Conservation (phyloP, 2,329 filamentous ascomycete species). For the Dactylellina haptotyla region DNA sequence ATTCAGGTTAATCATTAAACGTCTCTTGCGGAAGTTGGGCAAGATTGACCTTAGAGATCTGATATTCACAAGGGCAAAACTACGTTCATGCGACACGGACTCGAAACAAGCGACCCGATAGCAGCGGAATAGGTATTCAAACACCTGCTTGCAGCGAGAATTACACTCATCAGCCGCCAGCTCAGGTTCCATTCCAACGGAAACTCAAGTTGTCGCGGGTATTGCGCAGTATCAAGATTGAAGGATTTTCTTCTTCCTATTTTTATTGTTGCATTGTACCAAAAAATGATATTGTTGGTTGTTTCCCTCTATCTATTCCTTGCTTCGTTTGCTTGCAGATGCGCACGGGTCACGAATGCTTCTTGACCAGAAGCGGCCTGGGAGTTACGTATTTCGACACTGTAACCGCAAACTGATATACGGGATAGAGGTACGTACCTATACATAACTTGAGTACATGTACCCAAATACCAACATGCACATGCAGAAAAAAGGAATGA, state of each 20-base stretch:
- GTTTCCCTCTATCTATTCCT: conserved; percentile 2
- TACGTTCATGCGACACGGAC: conserved; percentile 24
- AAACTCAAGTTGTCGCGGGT: conserved; percentile 35
- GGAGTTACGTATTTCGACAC: conserved; percentile 55
- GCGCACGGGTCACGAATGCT: conserved; percentile 53
- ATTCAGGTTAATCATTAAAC: too few relatives aligned
- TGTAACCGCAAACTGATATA: conserved; percentile 48
- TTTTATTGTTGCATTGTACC: conserved; percentile 25
- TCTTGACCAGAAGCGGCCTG: conserved; percentile 54
- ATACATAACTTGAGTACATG: conserved; percentile 26
- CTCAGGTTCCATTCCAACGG: conserved; percentile 35
- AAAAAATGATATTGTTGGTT: conserved; percentile 8
- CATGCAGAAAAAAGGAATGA: conserved; percentile 30
- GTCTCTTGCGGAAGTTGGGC: neutral
- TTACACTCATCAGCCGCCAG: conserved; percentile 38
- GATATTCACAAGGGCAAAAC: conserved; percentile 6
- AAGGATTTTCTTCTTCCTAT: conserved; percentile 18
- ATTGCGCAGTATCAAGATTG: conserved; percentile 12
- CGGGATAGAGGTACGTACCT: conserved; percentile 49
- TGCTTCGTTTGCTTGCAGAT: conserved; percentile 43
- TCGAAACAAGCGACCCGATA: conserved; percentile 51
- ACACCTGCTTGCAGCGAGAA: conserved; percentile 37
- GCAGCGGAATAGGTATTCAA: conserved; percentile 24
- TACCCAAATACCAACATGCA: conserved; percentile 25
- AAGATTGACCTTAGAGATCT: neutral